Conservation (phyloP, 163 green algal genomes). For the Scenedesmus sp. region DNA sequence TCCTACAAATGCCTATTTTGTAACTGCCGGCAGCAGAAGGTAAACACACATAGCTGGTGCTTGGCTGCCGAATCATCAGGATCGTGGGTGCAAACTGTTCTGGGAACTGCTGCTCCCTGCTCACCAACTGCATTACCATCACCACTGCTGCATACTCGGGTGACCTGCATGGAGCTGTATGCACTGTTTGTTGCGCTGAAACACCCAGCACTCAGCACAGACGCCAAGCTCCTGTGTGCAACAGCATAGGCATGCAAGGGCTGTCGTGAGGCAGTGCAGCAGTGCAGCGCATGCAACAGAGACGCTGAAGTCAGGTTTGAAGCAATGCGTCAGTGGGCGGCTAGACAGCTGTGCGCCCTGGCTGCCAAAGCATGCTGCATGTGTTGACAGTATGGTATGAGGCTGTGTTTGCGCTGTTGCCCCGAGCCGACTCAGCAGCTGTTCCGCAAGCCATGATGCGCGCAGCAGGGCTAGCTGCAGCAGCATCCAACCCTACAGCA, state of each 20-base stretch:
- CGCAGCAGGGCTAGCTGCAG: neutral
- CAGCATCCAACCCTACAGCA: too few species aligned
- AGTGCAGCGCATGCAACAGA: neutral
- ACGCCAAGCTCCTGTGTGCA: neutral
- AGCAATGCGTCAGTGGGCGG: neutral
- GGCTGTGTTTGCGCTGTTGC: neutral
- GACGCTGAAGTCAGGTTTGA: neutral
- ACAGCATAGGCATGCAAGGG: neutral
- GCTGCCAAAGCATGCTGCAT: neutral
- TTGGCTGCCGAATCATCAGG: too few species aligned
- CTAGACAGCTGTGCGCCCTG: neutral
- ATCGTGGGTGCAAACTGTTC: too few species aligned
- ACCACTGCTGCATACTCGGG: neutral
- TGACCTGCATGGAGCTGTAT: neutral
- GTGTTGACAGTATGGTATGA: neutral
- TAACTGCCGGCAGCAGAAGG: too few species aligned
- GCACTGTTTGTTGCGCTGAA: neutral
- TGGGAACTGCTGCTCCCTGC: too few species aligned
- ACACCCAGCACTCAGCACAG: neutral
- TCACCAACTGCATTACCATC: too few species aligned
- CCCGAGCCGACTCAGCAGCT: neutral
- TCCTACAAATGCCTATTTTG: too few species aligned
- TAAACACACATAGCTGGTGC: too few species aligned
- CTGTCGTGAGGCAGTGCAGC: neutral
- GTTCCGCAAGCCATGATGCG: neutral